These are phyloP conservation scores for Venturia asperata DNA, from an alignment of 2,329 filamentous ascomycete species.

Conservation along the genomic window DNA sequence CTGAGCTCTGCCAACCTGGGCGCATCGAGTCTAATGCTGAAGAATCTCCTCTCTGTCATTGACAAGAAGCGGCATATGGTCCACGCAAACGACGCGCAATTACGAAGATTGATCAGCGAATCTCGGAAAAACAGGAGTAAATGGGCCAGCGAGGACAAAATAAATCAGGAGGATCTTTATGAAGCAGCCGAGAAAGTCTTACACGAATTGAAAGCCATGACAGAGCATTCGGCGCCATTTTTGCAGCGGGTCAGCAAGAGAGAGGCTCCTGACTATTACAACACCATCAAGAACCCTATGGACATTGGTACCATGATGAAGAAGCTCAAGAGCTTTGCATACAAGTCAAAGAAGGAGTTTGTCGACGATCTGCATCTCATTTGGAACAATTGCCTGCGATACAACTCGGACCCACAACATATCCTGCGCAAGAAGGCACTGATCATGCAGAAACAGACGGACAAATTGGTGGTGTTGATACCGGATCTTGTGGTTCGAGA, in stretches of 20 bases:
- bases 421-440: slow-evolving; percentile 87
- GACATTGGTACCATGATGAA: slow-evolving; percentile 97
- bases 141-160: slow-evolving; percentile 96
- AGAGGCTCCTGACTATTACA: slow-evolving; percentile 93
- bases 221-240: slow-evolving; percentile 95
- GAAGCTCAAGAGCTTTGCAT: slow-evolving; percentile 67
- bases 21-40: slow-evolving; percentile 89
- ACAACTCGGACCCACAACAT: slow-evolving; percentile 85
- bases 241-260: slow-evolving; percentile 91
- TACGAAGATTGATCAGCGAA: slow-evolving; percentile 90
- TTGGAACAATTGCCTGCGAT: slow-evolving; percentile 94
- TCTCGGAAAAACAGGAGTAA: slow-evolving; percentile 97
- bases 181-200: slow-evolving; percentile 95
- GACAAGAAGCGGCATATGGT: slow-evolving; percentile 89
- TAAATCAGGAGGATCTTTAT: slow-evolving; percentile 96
- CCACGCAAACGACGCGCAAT: slow-evolving; percentile 82
- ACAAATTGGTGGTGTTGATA: slow-evolving; percentile 91
- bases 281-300: slow-evolving; percentile 93
- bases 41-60: slow-evolving; percentile 93
- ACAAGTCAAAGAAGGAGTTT: slow-evolving; percentile 75
- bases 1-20: slow-evolving; percentile 91
- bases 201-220: slow-evolving; percentile 93
- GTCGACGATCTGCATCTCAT: slow-evolving; percentile 90
- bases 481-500: slow-evolving; percentile 87
- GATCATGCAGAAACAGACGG: slow-evolving; percentile 94